phyloP scores from a whole-genome alignment of 2,329 filamentous ascomycete species.

The Penicillium fuscoglaucum region DNA sequence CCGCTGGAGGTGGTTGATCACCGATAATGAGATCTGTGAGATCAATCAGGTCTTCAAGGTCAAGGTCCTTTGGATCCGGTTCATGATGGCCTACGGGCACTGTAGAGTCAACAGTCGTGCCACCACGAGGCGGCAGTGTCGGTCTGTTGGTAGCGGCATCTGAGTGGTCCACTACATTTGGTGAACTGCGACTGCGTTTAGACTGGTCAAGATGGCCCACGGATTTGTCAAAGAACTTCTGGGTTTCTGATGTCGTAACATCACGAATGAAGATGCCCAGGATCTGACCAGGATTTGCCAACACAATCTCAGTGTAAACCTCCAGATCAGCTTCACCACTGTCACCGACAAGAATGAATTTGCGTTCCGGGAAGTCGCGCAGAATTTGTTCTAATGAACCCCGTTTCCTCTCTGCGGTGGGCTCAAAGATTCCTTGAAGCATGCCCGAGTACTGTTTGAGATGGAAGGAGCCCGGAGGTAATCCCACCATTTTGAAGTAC shows the following conservation, averaged over 20 bases:
- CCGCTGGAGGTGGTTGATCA: conserved; percentile 15
- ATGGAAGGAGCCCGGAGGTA: conserved; percentile 88
- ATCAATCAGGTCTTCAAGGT: conserved; percentile 43
- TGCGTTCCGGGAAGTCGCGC: conserved; percentile 82
- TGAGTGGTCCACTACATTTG: conserved; percentile 28
- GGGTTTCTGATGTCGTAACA: conserved; percentile 75
- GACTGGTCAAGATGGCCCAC: conserved; percentile 37
- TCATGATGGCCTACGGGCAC: conserved; percentile 12
- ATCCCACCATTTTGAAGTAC: conserved; percentile 76
- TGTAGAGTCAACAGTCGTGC: conserved; percentile 23
- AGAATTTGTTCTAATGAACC: conserved; percentile 82
- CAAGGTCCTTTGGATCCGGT: conserved; percentile 25
- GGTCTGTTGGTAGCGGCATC: conserved; percentile 38
- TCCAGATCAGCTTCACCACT: conserved; percentile 96
- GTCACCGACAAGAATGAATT: conserved; percentile 89
- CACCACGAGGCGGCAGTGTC: conserved; percentile 40
- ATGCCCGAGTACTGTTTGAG: conserved; percentile 96
- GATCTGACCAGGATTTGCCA: conserved; percentile 79
- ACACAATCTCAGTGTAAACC: conserved; percentile 90
- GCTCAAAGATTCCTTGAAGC: conserved; percentile 97
- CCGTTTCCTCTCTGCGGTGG: conserved; percentile 92
- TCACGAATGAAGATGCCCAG: conserved; percentile 91
- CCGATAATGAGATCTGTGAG: conserved; percentile 35
- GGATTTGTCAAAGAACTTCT: conserved; percentile 75
- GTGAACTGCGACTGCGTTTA: conserved; percentile 28